Conservation (phyloP, 202 grass and related monocot genomes). For the Cymbopogon flexuosus region DNA sequence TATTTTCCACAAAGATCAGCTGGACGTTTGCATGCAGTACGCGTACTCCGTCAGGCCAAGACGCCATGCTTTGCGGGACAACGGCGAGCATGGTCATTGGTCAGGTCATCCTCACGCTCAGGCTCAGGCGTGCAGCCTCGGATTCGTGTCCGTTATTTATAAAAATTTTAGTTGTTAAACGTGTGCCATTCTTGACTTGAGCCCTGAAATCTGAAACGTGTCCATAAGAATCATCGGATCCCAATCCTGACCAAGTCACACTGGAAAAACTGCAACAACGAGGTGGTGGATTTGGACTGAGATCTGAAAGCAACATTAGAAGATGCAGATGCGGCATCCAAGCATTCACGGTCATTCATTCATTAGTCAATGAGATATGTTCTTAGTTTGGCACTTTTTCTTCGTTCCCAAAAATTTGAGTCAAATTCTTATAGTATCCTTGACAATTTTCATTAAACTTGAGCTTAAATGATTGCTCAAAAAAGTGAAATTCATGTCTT, state of each 20-base stretch:
- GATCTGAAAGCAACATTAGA: background rate
- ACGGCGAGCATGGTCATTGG: background rate
- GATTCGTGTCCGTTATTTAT: background rate
- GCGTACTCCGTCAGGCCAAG: background rate
- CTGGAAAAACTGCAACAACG: background rate
- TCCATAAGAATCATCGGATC: background rate
- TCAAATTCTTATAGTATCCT: no score
- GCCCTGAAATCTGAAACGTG: no score
- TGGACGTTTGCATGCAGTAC: background rate
- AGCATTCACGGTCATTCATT: background rate
- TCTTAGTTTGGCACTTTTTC: no score
- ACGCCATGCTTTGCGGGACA: background rate
- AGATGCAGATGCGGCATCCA: background rate
- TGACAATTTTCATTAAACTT: no score
- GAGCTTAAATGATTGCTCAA: no score
- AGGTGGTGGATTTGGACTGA: background rate
- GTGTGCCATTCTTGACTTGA: slow-evolving; percentile 13
- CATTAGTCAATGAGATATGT: no score
- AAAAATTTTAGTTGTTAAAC: background rate
- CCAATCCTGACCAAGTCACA: slow-evolving; percentile 22
- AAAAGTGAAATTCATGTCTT: no score
- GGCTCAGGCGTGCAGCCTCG: background rate
- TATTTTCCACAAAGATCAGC: background rate
- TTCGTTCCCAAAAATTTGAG: no score
- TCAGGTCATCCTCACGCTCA: background rate